These are phyloP conservation scores for Davidsoniella eucalypti DNA, from an alignment of 2,329 filamentous ascomycete genomes.

Conservation along the genomic window DNA sequence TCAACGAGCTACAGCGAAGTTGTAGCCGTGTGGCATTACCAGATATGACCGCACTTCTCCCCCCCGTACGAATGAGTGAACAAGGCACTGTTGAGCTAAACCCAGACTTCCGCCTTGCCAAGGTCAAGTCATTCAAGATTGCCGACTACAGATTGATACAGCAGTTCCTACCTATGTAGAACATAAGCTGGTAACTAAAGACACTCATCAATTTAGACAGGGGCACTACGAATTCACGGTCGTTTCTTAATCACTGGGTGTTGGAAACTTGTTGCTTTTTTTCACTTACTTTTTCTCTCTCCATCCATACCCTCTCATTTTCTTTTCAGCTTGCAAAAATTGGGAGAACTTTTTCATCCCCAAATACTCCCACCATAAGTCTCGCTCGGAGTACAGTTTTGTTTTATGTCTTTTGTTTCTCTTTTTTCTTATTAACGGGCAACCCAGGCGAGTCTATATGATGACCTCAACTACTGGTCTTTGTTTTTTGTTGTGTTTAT, in stretches of 20 bases:
- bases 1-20: constrained; percentile 40
- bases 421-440: not conserved
- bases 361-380: too few relatives aligned
- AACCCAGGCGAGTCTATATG: too few relatives aligned
- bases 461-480: not conserved
- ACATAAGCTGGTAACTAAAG: not conserved
- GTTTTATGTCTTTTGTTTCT: not conserved
- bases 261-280: not conserved
- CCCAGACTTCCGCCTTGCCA: constrained; percentile 36
- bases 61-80: constrained; percentile 40
- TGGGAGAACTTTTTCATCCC: too few relatives aligned
- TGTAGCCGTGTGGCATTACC: constrained; percentile 43
- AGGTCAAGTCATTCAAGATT: constrained; percentile 39
- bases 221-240: too few relatives aligned
- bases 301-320: too few relatives aligned
- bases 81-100: constrained; percentile 41
- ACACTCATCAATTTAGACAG: not conserved
- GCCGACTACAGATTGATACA: constrained; percentile 37
- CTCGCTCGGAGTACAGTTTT: too few relatives aligned
- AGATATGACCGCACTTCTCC: constrained; percentile 48
- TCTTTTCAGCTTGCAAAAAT: too few relatives aligned
- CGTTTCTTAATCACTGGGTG: too few relatives aligned
- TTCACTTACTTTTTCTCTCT: not conserved
- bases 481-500: constrained; percentile 1
- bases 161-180: not conserved